phyloP scores from a whole-genome alignment of 129 eudicot genomes.

The Flaveria sonorensis region DNA sequence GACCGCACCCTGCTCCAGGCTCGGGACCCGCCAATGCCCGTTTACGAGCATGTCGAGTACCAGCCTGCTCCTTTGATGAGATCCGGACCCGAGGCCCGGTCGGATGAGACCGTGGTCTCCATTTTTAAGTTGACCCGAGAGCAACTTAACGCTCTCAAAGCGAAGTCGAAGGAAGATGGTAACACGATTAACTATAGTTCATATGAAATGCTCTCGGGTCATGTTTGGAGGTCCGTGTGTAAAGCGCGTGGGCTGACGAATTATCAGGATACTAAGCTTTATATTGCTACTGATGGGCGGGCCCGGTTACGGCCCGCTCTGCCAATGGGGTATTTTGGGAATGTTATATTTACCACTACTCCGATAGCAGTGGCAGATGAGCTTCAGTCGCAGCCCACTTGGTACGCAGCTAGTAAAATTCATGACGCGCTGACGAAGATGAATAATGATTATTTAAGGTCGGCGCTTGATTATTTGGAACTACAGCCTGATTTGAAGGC shows the following conservation, averaged over 20 bases:
- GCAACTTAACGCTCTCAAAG: conserved; percentile 59
- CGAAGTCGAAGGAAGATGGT: conserved; percentile 60
- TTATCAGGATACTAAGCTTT: conserved; percentile 69
- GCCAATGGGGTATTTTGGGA: conserved; percentile 66
- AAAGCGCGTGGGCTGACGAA: conserved; percentile 62
- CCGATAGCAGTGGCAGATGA: conserved; percentile 51
- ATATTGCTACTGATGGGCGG: conserved; percentile 81
- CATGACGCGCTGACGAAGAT: conserved; percentile 40
- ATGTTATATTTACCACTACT: conserved; percentile 60
- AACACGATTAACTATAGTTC: conserved; percentile 59
- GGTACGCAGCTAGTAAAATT: conserved; percentile 48
- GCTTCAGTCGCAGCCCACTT: conserved; percentile 48
- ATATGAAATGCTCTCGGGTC: conserved; percentile 75
- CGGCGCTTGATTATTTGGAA: conserved; percentile 60
- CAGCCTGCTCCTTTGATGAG: conserved; percentile 70
- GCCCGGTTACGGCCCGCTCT: conserved; percentile 53
- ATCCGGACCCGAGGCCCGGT: conserved; percentile 4
- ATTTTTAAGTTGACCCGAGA: conserved; percentile 66
- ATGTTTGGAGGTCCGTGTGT: conserved; percentile 73
- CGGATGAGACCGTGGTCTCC: conserved; percentile 39
- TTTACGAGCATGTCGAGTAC: conserved; percentile 60
- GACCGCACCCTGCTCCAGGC: conserved; percentile 67
- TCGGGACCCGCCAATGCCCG: conserved; percentile 53
- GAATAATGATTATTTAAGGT: conserved; percentile 57
- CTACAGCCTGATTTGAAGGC: conserved; percentile 60